Conservation (phyloP, 768 basidiomycete species). For the Gautieria morchelliformis region DNA sequence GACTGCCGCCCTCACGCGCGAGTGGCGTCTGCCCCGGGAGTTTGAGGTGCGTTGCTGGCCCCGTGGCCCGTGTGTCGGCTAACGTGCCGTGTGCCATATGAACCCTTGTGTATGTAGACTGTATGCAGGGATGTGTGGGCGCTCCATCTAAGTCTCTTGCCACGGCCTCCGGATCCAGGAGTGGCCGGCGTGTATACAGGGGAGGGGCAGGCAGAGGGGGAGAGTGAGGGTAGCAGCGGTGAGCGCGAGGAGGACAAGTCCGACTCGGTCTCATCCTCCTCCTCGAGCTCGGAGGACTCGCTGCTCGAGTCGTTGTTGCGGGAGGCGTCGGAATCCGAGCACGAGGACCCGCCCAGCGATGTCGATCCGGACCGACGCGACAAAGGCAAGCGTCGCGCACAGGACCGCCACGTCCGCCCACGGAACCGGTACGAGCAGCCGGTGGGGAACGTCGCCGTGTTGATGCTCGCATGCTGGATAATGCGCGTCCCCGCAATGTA, state of each 20-base stretch:
- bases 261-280: too few species aligned
- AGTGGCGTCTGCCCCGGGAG: constrained; percentile 70
- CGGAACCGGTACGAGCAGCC: constrained; percentile 27
- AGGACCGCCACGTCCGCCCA: constrained; percentile 1
- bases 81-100: background rate
- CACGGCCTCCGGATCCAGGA: constrained; percentile 32
- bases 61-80: background rate
- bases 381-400: background rate
- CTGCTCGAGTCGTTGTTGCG: background rate
- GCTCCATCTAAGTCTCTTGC: constrained; percentile 54
- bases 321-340: constrained; percentile 12
- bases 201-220: too few species aligned
- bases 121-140: constrained; percentile 79
- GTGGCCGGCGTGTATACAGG: too few species aligned
- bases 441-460: constrained; percentile 50
- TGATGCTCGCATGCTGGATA: constrained; percentile 72
- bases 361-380: background rate
- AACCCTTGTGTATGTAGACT: constrained; percentile 29
- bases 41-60: constrained; percentile 51
- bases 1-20: constrained; percentile 41
- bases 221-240: too few species aligned
- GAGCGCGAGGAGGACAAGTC: too few species aligned
- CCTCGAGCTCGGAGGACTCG: background rate
- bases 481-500: constrained; percentile 69
- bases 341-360: constrained; percentile 14